A percentile compares a stretch with the other conserved stretches of the same genome.
These are phyloP conservation scores for Exophiala sp. DNA, from an alignment of 2,329 filamentous ascomycete genomes.

Conservation along the genomic window DNA sequence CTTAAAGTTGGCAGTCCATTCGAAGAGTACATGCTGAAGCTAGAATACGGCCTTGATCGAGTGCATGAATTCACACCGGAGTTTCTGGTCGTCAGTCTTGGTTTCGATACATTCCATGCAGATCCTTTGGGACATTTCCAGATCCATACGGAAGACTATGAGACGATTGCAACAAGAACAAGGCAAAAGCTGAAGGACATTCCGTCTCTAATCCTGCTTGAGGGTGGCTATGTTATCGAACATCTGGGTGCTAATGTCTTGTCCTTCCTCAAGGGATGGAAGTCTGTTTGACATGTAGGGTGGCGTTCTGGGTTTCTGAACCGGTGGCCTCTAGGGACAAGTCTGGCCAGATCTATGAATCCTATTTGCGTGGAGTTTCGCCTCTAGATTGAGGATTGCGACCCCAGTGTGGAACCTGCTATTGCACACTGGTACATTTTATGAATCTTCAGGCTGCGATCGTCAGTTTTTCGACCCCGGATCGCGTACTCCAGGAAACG, in stretches of 20 bases:
- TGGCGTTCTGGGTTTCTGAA: no score
- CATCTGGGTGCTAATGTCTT: conserved; percentile 26
- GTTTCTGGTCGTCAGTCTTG: conserved; percentile 27
- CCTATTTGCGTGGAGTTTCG: no score
- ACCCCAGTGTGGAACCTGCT: no score
- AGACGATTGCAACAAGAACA: conserved; percentile 19
- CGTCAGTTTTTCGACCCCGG: no score
- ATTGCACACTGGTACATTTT: no score
- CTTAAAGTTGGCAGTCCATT: conserved; percentile 22
- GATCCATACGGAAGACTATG: conserved; percentile 27
- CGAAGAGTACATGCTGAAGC: conserved; percentile 22
- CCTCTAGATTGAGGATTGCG: no score
- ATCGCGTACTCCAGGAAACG: no score
- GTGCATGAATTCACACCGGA: conserved; percentile 18
- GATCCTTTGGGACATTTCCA: conserved; percentile 28
- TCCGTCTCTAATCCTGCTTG: conserved; percentile 25
- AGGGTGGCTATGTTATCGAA: conserved; percentile 29
- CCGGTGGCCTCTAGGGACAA: no score
- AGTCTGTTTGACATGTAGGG: conserved; percentile 5
- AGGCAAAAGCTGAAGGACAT: conserved; percentile 16
- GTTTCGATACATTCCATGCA: conserved; percentile 28
- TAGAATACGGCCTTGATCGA: conserved; percentile 16
- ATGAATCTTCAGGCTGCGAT: no score
- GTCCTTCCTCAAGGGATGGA: conserved; percentile 27
- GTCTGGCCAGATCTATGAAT: no score